Evolutionary conservation across 176 grass and related monocot genomes (phyloP).

Genomic region (Ampelocalamus luodianensis): DNA sequence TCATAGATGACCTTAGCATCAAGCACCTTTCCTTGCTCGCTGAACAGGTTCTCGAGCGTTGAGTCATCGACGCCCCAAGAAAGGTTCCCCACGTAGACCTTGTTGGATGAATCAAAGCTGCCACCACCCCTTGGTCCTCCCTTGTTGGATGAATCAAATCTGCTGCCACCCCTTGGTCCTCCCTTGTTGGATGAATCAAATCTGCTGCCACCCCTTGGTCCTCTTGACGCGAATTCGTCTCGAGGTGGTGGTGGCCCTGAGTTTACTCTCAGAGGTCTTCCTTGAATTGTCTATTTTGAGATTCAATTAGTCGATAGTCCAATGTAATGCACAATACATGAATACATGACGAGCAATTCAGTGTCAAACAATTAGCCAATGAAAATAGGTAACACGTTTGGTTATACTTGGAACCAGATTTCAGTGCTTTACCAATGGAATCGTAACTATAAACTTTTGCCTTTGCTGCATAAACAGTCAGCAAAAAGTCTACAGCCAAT

Average conservation of each 20-base stretch:
- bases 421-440: slow-evolving; percentile 14
- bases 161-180: slow-evolving; percentile 52
- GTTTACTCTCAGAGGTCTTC: slow-evolving; percentile 77
- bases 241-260: slow-evolving; percentile 73
- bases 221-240: slow-evolving; percentile 58
- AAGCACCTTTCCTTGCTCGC: slow-evolving; percentile 78
- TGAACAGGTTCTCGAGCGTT: slow-evolving; percentile 80
- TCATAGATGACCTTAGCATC: slow-evolving; percentile 86
- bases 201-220: slow-evolving; percentile 48
- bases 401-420: background rate
- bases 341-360: slow-evolving; percentile 19
- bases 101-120: slow-evolving; percentile 55
- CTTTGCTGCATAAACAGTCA: background rate
- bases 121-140: slow-evolving; percentile 48
- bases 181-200: slow-evolving; percentile 52
- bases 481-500: background rate
- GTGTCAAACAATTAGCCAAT: background rate
- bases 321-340: background rate
- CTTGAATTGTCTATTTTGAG: slow-evolving; percentile 70
- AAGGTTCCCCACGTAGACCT: slow-evolving; percentile 89
- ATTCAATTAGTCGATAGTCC: slow-evolving; percentile 2
- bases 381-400: background rate
- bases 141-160: slow-evolving; percentile 50
- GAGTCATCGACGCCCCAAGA: slow-evolving; percentile 92
- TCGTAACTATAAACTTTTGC: background rate